Evolutionary conservation across 1,284 basidiomycete genomes (phyloP).

Genomic region (Exobasidium rhododendri): DNA sequence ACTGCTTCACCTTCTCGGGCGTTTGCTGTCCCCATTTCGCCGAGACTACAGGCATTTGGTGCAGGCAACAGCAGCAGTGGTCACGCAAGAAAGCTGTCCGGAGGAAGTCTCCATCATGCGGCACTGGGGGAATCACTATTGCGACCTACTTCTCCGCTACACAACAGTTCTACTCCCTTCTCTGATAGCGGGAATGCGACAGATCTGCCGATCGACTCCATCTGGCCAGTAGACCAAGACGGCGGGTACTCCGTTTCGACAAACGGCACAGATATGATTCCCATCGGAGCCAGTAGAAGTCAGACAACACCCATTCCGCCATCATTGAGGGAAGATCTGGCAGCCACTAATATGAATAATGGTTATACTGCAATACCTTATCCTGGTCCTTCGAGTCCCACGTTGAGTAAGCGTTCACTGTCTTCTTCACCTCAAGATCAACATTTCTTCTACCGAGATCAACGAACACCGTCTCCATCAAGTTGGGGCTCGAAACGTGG

Average conservation of each 20-base stretch:
- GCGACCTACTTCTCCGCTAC: background rate
- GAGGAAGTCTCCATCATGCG: background rate
- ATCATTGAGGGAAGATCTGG: background rate
- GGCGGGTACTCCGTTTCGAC: background rate
- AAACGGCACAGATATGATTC: constrained; percentile 16
- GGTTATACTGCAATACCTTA: constrained; percentile 24
- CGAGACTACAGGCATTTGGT: constrained; percentile 35
- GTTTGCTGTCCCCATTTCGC: constrained; percentile 33
- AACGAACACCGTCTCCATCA: constrained; percentile 5
- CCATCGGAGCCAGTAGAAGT: background rate
- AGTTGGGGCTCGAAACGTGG: background rate
- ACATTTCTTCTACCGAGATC: background rate
- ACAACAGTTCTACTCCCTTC: constrained; percentile 15
- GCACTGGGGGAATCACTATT: background rate
- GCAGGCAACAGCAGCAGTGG: too few relatives aligned
- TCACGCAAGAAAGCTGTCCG: constrained; percentile 14
- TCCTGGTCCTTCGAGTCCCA: constrained; percentile 24
- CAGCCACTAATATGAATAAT: constrained; percentile 17
- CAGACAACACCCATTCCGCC: constrained; percentile 10
- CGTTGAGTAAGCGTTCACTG: background rate
- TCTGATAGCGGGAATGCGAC: constrained; percentile 14
- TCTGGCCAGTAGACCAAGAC: constrained; percentile 26
- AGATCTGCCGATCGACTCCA: constrained; percentile 38
- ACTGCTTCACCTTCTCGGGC: constrained; percentile 30
- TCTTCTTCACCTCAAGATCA: background rate